Base-by-base conservation (phyloP, 2,329 filamentous ascomycete genomes). In the Exophiala phaeomuriformis region DNA sequence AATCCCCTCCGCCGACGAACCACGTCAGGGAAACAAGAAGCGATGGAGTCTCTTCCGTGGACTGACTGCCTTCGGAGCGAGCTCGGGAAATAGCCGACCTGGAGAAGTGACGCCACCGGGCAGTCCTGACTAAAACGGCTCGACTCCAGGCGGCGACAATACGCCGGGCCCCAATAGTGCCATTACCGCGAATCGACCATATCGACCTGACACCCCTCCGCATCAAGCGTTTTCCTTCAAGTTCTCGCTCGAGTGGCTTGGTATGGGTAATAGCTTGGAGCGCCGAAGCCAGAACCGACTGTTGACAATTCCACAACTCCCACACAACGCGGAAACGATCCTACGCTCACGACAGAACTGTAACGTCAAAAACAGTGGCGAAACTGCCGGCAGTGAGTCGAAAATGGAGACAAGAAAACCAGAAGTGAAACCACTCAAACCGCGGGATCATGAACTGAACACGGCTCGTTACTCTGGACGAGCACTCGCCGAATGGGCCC, bases 221-320 rank as follows among this genome's bases (percentile, higher is more conserved):
- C 78, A 81, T 59, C 78, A 79, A 52, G 73, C 71, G 39, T 82
- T 78, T 60, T 80, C 75, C 58, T 86, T 86, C 72, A 83, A 81
- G 55, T 86, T 86, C 65, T 84, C 81, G 1, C 71, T 86, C n/a
- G 83, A 86, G 65, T 83, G 77, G 75, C 74, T 78, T 46, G 78
- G 81, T 53, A 42, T 40, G 9, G 76, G 77, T 63, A 68, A 41
- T 4, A 41, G 28, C 9, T 5, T 77, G 65, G 65, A 75, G 61
- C 67, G 71, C 66, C 56, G 77, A 62, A 66, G 72, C 67, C 67
- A 77, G 68, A 67, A 80, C 73, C 71, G 71, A 67, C 75, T 75
- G 3, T 71, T 84, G 4, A 72, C 72, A 48, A 73, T 77, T 5
- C 82, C 82, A 1, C 73, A 75, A 39, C 72, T 84, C 8, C 81